Percentiles rank a stretch among this genome's conserved stretches.
phyloP scores from a whole-genome alignment of 345 rosid species.

The Salix arbutifolia region DNA sequence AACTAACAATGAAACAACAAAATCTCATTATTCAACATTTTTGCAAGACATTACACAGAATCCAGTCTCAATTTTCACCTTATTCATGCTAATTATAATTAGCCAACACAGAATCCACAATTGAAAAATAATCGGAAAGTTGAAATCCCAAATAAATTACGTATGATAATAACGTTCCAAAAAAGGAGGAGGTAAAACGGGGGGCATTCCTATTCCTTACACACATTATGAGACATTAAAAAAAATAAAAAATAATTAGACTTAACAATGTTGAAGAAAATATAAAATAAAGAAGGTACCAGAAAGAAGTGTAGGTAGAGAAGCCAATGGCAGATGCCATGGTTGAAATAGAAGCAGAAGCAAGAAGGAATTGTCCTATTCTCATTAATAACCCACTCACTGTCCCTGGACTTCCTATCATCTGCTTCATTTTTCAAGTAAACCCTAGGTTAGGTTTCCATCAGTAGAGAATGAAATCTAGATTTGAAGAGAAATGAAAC shows the following conservation, averaged over 20 bases:
- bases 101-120: not conserved
- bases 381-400: constrained; percentile 63
- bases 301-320: constrained; percentile 74
- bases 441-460: too few relatives aligned
- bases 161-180: not conserved
- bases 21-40: not conserved
- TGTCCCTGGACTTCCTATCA: constrained; percentile 82
- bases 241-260: not conserved
- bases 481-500: too few relatives aligned
- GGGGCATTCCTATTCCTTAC: not conserved
- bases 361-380: constrained; percentile 67
- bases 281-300: constrained; percentile 31
- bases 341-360: constrained; percentile 66
- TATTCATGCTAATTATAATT: not conserved
- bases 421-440: constrained; percentile 52
- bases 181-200: not conserved
- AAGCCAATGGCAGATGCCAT: constrained; percentile 62
- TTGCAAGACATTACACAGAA: not conserved
- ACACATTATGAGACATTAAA: not conserved
- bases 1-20: not conserved
- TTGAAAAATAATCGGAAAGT: not conserved
- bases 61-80: not conserved
- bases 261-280: not conserved
- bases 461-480: too few relatives aligned
- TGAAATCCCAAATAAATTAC: not conserved